Evolutionary conservation across 129 eudicot species (phyloP).

Genomic region (Tagetes patula): DNA sequence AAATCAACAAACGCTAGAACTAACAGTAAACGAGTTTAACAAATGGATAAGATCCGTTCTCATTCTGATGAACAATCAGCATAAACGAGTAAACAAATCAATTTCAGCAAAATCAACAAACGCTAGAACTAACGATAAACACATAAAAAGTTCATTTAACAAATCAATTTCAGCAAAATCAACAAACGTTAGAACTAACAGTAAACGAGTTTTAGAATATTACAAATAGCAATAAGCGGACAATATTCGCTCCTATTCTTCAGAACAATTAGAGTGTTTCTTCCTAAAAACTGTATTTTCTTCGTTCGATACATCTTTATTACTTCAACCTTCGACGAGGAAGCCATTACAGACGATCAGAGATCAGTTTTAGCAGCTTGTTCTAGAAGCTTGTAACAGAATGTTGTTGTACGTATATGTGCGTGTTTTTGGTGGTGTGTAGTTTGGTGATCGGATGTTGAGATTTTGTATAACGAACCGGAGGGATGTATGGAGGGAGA

Average conservation of each 20-base stretch:
- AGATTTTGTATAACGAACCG: constrained; percentile 15
- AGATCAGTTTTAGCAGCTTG: constrained; percentile 7
- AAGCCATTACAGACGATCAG: constrained; percentile 37
- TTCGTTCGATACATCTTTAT: constrained; percentile 63
- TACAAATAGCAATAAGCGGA: constrained; percentile 95
- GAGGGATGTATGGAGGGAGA: constrained; percentile 28
- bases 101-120: neutral
- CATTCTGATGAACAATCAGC: constrained; percentile 42
- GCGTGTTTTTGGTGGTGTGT: constrained; percentile 12
- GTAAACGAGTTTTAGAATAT: constrained; percentile 1
- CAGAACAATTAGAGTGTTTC: constrained; percentile 66
- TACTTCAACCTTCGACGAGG: constrained; percentile 37
- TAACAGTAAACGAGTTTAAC: neutral
- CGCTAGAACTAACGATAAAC: neutral
- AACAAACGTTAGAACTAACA: neutral
- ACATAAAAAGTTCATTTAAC: constrained; percentile 10
- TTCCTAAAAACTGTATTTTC: constrained; percentile 62
- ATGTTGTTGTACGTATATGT: constrained; percentile 19
- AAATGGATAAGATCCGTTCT: constrained; percentile 95
- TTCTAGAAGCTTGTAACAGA: constrained; percentile 5
- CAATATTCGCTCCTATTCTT: constrained; percentile 93
- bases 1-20: neutral
- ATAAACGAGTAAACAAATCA: neutral
- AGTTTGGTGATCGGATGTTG: constrained; percentile 31
- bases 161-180: neutral